Evolutionary conservation across 805 yeast genomes (phyloP).

Genomic region (Kluyveromyces lactis): DNA sequence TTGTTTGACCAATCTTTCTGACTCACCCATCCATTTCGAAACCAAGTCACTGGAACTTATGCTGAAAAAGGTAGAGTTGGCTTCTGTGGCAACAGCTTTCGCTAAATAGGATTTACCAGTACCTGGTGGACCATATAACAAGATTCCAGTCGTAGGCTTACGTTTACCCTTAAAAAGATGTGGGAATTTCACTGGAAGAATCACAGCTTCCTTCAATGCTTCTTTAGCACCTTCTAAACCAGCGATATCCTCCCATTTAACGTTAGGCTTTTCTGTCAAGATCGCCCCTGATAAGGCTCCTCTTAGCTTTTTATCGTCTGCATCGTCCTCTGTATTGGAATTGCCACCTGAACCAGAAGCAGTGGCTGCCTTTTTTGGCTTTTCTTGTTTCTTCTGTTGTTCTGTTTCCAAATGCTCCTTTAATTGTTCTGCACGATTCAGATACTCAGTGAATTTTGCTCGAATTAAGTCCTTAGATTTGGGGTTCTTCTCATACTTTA

Average conservation of each 20-base stretch:
- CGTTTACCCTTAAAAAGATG: constrained; percentile 92
- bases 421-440: constrained; percentile 87
- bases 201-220: constrained; percentile 94
- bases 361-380: constrained; percentile 34
- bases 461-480: constrained; percentile 82
- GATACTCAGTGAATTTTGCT: constrained; percentile 82
- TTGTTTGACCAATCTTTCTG: constrained; percentile 92
- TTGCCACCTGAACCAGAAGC: constrained; percentile 52
- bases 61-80: constrained; percentile 92
- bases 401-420: constrained; percentile 77
- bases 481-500: constrained; percentile 89
- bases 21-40: constrained; percentile 99
- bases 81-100: constrained; percentile 97
- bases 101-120: constrained; percentile 97
- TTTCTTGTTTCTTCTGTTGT: constrained; percentile 42
- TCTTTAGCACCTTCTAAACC: constrained; percentile 94
- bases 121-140: constrained; percentile 91
- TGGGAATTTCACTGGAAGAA: constrained; percentile 91
- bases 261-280: constrained; percentile 84
- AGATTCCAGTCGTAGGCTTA: constrained; percentile 84
- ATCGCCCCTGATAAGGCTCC: constrained; percentile 91
- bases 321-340: constrained; percentile 60
- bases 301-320: constrained; percentile 80
- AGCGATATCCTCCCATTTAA: constrained; percentile 91
- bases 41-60: constrained; percentile 95